Conservation (phyloP, 2,329 filamentous ascomycete species). For the Ilyonectria sp. region DNA sequence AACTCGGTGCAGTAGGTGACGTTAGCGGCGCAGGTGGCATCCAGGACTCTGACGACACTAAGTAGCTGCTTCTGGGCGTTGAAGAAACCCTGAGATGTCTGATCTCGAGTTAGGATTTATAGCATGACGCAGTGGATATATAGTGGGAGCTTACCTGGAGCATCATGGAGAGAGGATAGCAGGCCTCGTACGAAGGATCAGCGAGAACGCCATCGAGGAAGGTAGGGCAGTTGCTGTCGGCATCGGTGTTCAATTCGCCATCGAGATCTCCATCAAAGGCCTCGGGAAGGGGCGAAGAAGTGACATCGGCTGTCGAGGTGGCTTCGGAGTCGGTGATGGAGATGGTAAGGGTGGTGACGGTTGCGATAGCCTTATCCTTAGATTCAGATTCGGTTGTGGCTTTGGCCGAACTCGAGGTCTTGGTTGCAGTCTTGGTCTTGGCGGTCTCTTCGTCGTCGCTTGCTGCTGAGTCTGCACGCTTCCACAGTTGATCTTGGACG, state of each 20-base stretch:
- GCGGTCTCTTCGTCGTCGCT: slow-evolving; percentile 32
- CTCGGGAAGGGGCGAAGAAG: slow-evolving; percentile 66
- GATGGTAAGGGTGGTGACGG: slow-evolving; percentile 35
- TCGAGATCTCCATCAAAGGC: slow-evolving; percentile 77
- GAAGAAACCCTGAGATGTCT: slow-evolving; percentile 91
- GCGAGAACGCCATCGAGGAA: slow-evolving; percentile 80
- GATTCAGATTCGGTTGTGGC: slow-evolving; percentile 30
- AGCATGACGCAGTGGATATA: neutral
- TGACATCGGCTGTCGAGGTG: slow-evolving; percentile 40
- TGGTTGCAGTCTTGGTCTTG: slow-evolving; percentile 30
- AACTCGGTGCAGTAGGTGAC: slow-evolving; percentile 75
- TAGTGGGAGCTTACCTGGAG: slow-evolving; percentile 73
- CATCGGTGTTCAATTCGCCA: slow-evolving; percentile 71
- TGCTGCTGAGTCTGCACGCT: slow-evolving; percentile 31
- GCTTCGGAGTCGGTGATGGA: slow-evolving; percentile 40
- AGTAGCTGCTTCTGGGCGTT: slow-evolving; percentile 79
- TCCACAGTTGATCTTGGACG: slow-evolving; percentile 16
- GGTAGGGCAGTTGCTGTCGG: slow-evolving; percentile 69
- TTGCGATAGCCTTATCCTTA: slow-evolving; percentile 24
- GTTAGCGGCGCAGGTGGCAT: slow-evolving; percentile 82
- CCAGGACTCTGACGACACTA: slow-evolving; percentile 82
- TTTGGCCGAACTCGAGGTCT: slow-evolving; percentile 29
- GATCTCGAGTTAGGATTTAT: slow-evolving; percentile 23
- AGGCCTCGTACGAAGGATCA: slow-evolving; percentile 78
- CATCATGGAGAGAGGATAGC: slow-evolving; percentile 88